phyloP scores from a whole-genome alignment of 2,329 filamentous ascomycete species.

The Pseudogymnoascus sp. region DNA sequence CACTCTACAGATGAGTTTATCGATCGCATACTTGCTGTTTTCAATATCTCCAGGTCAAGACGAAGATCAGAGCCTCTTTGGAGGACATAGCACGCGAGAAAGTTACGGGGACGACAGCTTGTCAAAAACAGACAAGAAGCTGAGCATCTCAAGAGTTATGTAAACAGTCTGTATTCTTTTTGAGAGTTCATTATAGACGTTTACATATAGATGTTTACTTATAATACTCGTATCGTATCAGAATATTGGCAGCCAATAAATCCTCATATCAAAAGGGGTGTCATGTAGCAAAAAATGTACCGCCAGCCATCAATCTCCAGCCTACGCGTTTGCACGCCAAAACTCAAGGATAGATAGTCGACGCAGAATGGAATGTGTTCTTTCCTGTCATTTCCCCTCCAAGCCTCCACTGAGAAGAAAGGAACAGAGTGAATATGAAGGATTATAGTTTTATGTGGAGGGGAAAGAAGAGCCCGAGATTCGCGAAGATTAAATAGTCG shows the following conservation, averaged over 20 bases:
- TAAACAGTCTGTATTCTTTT: neutral
- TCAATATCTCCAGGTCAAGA: neutral
- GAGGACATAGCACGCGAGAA: neutral
- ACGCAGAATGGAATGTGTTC: constrained; percentile 39
- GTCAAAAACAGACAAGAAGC: neutral
- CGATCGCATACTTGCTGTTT: neutral
- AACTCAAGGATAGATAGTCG: constrained; percentile 52
- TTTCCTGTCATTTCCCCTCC: constrained; percentile 65
- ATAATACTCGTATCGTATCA: neutral
- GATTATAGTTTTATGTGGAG: constrained; percentile 40
- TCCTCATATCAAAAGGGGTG: neutral
- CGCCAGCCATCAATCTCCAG: constrained; percentile 8
- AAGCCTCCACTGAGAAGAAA: constrained; percentile 44
- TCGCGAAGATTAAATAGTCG: constrained; percentile 3
- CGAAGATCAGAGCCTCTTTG: neutral
- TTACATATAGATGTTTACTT: neutral
- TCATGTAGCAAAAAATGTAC: neutral
- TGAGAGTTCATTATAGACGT: neutral
- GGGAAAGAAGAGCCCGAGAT: constrained; percentile 26
- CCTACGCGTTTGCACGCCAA: constrained; percentile 30
- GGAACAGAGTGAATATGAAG: constrained; percentile 61
- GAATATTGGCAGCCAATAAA: neutral
- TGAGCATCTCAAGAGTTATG: neutral
- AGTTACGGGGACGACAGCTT: too few relatives aligned
- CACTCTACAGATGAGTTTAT: neutral